Conservation (phyloP, 345 rosid species). For the Citrus australasica region DNA sequence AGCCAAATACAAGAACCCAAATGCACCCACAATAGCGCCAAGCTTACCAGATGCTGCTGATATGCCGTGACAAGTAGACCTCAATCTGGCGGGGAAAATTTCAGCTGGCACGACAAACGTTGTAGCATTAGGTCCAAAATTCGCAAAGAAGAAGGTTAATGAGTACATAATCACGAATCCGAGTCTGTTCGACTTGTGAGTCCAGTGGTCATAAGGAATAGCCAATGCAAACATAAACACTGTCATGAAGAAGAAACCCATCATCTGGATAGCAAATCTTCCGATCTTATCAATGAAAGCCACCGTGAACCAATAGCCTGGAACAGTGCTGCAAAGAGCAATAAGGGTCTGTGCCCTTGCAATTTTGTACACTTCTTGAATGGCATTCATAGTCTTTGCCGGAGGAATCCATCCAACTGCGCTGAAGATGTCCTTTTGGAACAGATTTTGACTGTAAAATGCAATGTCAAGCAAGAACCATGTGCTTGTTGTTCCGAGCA, state of each 20-base stretch:
- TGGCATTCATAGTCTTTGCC: slow-evolving; percentile 70
- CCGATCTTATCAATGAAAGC: slow-evolving; percentile 62
- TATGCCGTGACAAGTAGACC: slow-evolving; percentile 89
- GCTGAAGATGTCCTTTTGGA: slow-evolving; percentile 84
- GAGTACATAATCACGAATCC: slow-evolving; percentile 76
- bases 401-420: slow-evolving; percentile 85
- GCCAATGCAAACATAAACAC: slow-evolving; percentile 87
- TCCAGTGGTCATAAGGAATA: slow-evolving; percentile 84
- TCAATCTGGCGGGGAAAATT: slow-evolving; percentile 82
- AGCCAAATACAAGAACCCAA: slow-evolving; percentile 78
- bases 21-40: slow-evolving; percentile 89
- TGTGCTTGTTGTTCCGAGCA: slow-evolving; percentile 77
- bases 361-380: slow-evolving; percentile 69
- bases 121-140: slow-evolving; percentile 89
- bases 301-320: slow-evolving; percentile 90
- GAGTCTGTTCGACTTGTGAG: slow-evolving; percentile 60
- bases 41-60: slow-evolving; percentile 86
- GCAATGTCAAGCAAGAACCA: slow-evolving; percentile 92
- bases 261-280: slow-evolving; percentile 72
- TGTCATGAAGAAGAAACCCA: slow-evolving; percentile 93
- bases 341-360: slow-evolving; percentile 84
- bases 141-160: slow-evolving; percentile 78
- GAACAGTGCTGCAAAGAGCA: slow-evolving; percentile 75
- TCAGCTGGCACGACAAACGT: slow-evolving; percentile 87
- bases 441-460: slow-evolving; percentile 77